A percentile compares a stretch with the other conserved stretches of the same genome.
These are phyloP conservation scores for Medicago arabica DNA, from an alignment of 306 rosid genomes.

Conservation along the genomic window DNA sequence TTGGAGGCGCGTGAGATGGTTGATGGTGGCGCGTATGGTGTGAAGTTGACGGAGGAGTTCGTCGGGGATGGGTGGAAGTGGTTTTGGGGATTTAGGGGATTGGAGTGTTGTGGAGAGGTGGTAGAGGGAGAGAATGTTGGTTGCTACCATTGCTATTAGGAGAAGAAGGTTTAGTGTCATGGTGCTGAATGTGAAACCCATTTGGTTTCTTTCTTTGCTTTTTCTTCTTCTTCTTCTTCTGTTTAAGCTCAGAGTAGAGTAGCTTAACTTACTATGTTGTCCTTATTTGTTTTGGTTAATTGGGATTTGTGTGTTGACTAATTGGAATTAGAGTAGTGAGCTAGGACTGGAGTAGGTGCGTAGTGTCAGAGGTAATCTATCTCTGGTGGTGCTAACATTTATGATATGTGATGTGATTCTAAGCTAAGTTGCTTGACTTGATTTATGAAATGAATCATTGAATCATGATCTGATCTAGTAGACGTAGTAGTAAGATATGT, in stretches of 20 bases:
- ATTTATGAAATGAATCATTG: too few relatives aligned
- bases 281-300: neutral
- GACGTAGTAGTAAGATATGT: neutral
- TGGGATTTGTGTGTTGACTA: conserved; percentile 27
- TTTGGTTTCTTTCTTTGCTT: conserved; percentile 20
- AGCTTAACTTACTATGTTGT: neutral
- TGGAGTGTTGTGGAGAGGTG: conserved; percentile 82
- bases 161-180: conserved; percentile 85
- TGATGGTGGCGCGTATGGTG: conserved; percentile 95
- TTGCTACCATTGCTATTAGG: conserved; percentile 90
- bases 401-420: neutral
- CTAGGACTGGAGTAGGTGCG: neutral
- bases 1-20: conserved; percentile 87
- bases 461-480: neutral
- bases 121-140: conserved; percentile 92
- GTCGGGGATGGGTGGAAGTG: conserved; percentile 62
- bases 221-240: neutral
- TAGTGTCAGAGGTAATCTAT: neutral
- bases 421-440: neutral
- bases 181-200: conserved; percentile 86
- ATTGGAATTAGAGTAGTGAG: conserved; percentile 8
- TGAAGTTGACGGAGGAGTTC: conserved; percentile 83
- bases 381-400: neutral
- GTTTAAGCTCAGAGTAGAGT: neutral
- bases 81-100: conserved; percentile 55